A percentile compares a stretch with the other conserved stretches of the same genome.
Conservation (phyloP, 176 grass and related monocot genomes). For the Zea mays region DNA sequence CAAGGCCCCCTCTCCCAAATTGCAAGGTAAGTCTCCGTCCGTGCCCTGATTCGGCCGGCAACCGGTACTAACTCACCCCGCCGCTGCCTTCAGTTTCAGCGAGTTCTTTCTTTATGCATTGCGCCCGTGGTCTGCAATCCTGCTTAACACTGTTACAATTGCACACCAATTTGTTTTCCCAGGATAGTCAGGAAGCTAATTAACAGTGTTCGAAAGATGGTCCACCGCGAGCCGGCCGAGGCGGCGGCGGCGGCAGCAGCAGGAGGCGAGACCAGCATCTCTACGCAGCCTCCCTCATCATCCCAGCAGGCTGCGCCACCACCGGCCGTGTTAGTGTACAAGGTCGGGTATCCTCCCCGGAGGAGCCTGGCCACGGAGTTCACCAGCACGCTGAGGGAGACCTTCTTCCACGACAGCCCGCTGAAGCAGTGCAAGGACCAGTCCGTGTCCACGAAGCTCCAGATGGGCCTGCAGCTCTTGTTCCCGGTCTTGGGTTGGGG, state of each 20-base stretch:
- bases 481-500: slow-evolving; percentile 86
- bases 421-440: slow-evolving; percentile 68
- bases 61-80: no score
- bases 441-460: slow-evolving; percentile 49
- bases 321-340: slow-evolving; percentile 36
- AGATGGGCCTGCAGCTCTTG: slow-evolving; percentile 62
- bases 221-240: slow-evolving; percentile 42
- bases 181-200: slow-evolving; percentile 7
- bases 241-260: neutral
- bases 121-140: no score
- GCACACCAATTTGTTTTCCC: neutral
- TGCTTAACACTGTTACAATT: no score
- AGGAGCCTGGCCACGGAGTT: slow-evolving; percentile 63
- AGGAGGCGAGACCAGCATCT: slow-evolving; percentile 28
- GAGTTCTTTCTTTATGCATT: no score
- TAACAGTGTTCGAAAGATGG: slow-evolving; percentile 33
- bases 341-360: slow-evolving; percentile 68
- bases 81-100: no score
- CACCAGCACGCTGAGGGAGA: slow-evolving; percentile 61
- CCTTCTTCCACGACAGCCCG: slow-evolving; percentile 79
- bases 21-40: no score
- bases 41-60: no score
- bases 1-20: no score
- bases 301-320: slow-evolving; percentile 10
- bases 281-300: slow-evolving; percentile 10